Conservation (phyloP, 2,329 filamentous ascomycete genomes). For the Fusarium begoniae region DNA sequence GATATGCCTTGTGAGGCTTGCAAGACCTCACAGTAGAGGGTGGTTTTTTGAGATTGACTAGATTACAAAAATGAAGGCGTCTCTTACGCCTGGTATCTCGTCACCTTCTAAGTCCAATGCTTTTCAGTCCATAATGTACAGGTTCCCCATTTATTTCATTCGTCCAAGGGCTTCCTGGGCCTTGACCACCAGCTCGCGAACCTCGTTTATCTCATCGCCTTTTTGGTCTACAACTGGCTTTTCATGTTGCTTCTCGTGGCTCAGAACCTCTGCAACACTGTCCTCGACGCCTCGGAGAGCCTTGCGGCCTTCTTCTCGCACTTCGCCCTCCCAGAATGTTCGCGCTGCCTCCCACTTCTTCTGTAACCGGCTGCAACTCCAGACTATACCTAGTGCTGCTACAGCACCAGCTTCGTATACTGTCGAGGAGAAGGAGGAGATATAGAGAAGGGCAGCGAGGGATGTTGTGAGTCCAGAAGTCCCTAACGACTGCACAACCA, state of each 20-base stretch:
- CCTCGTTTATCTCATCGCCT: slow-evolving; percentile 50
- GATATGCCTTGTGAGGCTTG: slow-evolving; percentile 21
- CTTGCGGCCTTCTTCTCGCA: slow-evolving; percentile 73
- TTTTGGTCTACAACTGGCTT: slow-evolving; percentile 31
- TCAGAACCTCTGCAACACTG: slow-evolving; percentile 60
- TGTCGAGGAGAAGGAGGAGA: slow-evolving; percentile 62
- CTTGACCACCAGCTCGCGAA: slow-evolving; percentile 57
- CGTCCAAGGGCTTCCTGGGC: slow-evolving; percentile 59
- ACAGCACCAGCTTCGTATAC: slow-evolving; percentile 71
- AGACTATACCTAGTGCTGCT: slow-evolving; percentile 67
- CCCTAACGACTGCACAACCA: slow-evolving; percentile 78
- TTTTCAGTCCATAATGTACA: slow-evolving; percentile 37
- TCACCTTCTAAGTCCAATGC: slow-evolving; percentile 32
- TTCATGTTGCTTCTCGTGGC: slow-evolving; percentile 40
- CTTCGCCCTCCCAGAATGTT: slow-evolving; percentile 70
- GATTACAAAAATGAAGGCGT: slow-evolving; percentile 42
- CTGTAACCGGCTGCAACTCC: slow-evolving; percentile 68
- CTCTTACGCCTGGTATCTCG: slow-evolving; percentile 43
- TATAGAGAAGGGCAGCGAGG: slow-evolving; percentile 65
- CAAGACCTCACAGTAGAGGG: slow-evolving; percentile 36
- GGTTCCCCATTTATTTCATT: slow-evolving; percentile 53
- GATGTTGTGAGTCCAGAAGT: slow-evolving; percentile 71
- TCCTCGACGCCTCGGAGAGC: slow-evolving; percentile 66
- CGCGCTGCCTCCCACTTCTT: slow-evolving; percentile 69
- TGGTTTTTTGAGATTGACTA: slow-evolving; percentile 42